Evolutionary conservation across 768 basidiomycete genomes (phyloP).

Genomic region (Suillus lakei): DNA sequence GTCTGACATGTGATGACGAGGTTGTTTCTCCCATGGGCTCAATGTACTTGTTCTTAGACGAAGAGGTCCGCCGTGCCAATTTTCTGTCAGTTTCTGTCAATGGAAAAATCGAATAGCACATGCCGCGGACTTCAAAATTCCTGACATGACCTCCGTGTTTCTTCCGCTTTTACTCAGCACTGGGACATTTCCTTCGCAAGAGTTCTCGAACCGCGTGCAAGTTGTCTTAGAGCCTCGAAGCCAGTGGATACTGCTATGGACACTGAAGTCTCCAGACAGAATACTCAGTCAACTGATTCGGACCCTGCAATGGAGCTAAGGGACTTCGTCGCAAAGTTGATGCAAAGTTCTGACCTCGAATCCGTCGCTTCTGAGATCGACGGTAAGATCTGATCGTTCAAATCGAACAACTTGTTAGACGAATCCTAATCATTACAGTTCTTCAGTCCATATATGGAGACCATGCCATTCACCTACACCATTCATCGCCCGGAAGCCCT

Average conservation of each 20-base stretch:
- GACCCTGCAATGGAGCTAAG: constrained; percentile 24
- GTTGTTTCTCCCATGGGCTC: not conserved
- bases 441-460: constrained; percentile 87
- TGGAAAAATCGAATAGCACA: not conserved
- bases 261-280: not conserved
- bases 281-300: not conserved
- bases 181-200: not conserved
- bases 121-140: constrained; percentile 1
- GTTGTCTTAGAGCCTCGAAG: not conserved
- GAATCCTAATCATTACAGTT: constrained; percentile 44
- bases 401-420: constrained; percentile 7
- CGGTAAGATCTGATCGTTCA: constrained; percentile 32
- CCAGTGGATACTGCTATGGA: not conserved
- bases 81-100: no score
- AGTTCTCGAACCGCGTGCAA: not conserved
- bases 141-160: not conserved
- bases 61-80: not conserved
- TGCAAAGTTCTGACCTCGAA: constrained; percentile 43
- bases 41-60: not conserved
- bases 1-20: not conserved
- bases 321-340: constrained; percentile 34
- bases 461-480: constrained; percentile 64
- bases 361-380: constrained; percentile 52
- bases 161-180: not conserved
- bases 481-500: constrained; percentile 33